Evolutionary conservation across 345 rosid species (phyloP).

Genomic region (Triadica sebifera): DNA sequence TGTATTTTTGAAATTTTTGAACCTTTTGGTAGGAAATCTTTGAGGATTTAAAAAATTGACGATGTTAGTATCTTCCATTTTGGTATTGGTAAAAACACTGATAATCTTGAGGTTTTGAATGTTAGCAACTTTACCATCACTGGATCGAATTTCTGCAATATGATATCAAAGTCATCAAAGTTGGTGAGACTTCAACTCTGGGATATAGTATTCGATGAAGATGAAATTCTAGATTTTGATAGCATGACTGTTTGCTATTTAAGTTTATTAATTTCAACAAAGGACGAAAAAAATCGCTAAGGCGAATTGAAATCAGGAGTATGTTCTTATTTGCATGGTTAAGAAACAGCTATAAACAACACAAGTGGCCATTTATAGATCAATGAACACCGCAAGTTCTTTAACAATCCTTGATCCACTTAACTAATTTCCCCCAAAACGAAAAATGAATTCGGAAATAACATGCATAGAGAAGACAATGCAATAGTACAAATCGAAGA

Average conservation of each 20-base stretch:
- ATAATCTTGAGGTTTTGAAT: constrained; percentile 68
- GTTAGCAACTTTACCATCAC: constrained; percentile 64
- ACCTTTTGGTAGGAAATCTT: constrained; percentile 68
- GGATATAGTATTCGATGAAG: constrained; percentile 54
- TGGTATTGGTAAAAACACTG: constrained; percentile 58
- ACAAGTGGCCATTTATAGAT: too few relatives aligned
- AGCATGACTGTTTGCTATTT: constrained; percentile 58
- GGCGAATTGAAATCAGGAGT: too few relatives aligned
- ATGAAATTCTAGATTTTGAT: constrained; percentile 57
- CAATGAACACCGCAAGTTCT: too few relatives aligned
- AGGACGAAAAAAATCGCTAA: background rate
- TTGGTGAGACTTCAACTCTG: constrained; percentile 70
- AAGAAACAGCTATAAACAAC: too few relatives aligned
- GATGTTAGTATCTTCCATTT: constrained; percentile 66
- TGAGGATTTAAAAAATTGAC: constrained; percentile 69
- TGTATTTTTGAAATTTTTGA: constrained; percentile 68
- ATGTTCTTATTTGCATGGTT: too few relatives aligned
- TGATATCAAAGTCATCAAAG: constrained; percentile 73
- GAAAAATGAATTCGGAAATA: background rate
- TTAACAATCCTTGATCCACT: too few relatives aligned
- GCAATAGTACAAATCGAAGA: too few relatives aligned
- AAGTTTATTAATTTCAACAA: too few relatives aligned
- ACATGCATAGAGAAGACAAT: too few relatives aligned
- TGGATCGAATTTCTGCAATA: constrained; percentile 69
- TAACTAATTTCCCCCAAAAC: background rate